Base-by-base conservation (phyloP, 2,329 filamentous ascomycete species). In the Sporothrix brunneoviolacea region DNA sequence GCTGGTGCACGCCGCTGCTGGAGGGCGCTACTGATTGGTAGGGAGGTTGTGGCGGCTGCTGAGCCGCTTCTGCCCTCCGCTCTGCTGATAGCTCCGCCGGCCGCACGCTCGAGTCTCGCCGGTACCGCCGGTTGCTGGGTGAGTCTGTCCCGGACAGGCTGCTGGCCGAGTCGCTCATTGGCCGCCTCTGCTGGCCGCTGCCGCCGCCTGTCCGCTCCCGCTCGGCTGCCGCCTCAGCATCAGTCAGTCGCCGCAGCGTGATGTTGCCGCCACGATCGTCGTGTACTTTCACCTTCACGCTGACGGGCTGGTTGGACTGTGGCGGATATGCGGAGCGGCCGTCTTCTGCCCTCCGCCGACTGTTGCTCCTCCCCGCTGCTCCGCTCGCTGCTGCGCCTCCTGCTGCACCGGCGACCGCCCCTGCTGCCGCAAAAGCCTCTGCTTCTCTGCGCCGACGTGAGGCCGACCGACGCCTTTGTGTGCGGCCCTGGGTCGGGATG, bases 191-290 rank as follows among this genome's bases (percentile, higher is more conserved):
- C 68, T 63, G 4, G 63, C 67, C 27, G 70, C 69, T 35, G 35
- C 35, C 22, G 15, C 30, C 50, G 32, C 54, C 62, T 33, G 70
- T 68, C 8, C 70, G 64, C 4, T 65, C 67, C 15, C 70, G 69
- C 30, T 70, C 68, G 3, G 76, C 71, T 6, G 46, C 51, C n/a
- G 41, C 38, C 61, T 84, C 81, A 54, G 80, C 75, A 22, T 82
- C 79, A 0, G 81, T 82, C 21, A 84, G 65, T 32, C 78, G 71
- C 33, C 80, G 74, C 37, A 84, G 66, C 13, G 80, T 84, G 51
- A 84, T 74, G 55, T 81, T 81, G 54, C 76, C 70, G 52, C 80
- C 75, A 28, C 72, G 73, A 58, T 84, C 79, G 56, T 81, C 76
- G 55, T 82, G 75, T 41, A 83, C 70, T 59, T 76, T 78, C 50